A percentile compares a stretch with the other conserved stretches of the same genome.
Evolutionary conservation across 2,329 filamentous ascomycete species (phyloP).

Genomic region (Pseudogymnoascus sp.): DNA sequence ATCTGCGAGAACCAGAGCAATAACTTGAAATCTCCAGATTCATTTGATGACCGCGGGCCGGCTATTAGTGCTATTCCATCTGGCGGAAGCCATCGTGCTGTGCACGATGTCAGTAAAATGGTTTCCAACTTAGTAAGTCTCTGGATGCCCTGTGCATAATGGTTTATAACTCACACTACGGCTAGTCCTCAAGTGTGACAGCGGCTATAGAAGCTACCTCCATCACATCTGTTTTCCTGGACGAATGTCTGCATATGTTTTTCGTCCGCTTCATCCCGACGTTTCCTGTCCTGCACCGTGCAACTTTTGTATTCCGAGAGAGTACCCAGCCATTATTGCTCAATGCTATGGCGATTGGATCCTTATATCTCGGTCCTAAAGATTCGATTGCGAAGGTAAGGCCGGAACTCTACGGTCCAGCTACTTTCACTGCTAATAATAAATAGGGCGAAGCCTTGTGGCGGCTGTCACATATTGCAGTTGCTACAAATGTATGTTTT

Average conservation of each 20-base stretch:
- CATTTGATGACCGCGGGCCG: conserved; percentile 30
- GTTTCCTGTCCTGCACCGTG: conserved; percentile 36
- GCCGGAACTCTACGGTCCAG: background rate
- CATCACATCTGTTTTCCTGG: conserved; percentile 37
- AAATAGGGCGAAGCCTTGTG: conserved; percentile 34
- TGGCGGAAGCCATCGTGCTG: conserved; percentile 34
- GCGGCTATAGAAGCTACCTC: conserved; percentile 35
- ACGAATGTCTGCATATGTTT: conserved; percentile 39
- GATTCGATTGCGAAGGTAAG: conserved; percentile 32
- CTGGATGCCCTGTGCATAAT: too few relatives aligned
- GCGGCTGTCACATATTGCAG: conserved; percentile 35
- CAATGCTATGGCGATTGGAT: conserved; percentile 38
- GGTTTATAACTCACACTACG: background rate
- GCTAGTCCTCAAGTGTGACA: conserved; percentile 34
- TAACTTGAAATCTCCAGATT: conserved; percentile 24
- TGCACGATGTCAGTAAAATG: conserved; percentile 38
- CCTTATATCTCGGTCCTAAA: conserved; percentile 36
- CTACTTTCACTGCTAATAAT: background rate
- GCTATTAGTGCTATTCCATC: conserved; percentile 32
- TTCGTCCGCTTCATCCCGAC: conserved; percentile 37
- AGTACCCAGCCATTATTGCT: conserved; percentile 35
- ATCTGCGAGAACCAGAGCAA: conserved; percentile 1
- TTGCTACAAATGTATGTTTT: conserved; percentile 32
- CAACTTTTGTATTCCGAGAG: conserved; percentile 36
- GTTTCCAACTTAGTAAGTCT: conserved; percentile 32